Percentiles rank a stretch among this genome's conserved stretches.
These are phyloP conservation scores for Capsella bursapastoris DNA, from an alignment of 345 rosid species.

Conservation along the genomic window DNA sequence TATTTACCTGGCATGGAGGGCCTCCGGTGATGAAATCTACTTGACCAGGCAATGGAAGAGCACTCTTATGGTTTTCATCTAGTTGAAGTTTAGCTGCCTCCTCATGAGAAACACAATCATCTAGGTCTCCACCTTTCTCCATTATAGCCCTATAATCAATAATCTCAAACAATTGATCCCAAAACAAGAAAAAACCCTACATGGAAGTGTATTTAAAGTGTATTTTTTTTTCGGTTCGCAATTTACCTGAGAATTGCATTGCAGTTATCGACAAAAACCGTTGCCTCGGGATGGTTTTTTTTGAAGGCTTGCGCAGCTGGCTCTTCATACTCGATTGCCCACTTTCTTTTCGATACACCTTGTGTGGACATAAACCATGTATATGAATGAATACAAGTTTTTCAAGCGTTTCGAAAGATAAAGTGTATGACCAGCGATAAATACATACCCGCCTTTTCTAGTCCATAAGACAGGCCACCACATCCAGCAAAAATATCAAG, in stretches of 20 bases:
- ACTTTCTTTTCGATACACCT: constrained; percentile 69
- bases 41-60: constrained; percentile 60
- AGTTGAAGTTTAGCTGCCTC: constrained; percentile 59
- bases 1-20: constrained; percentile 86
- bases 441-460: constrained; percentile 58
- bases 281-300: constrained; percentile 67
- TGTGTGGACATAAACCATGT: constrained; percentile 30
- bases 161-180: constrained; percentile 23
- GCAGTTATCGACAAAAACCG: constrained; percentile 72
- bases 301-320: constrained; percentile 82
- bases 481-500: constrained; percentile 85
- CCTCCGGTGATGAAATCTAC: constrained; percentile 96
- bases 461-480: constrained; percentile 79
- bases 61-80: constrained; percentile 40
- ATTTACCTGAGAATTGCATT: constrained; percentile 74
- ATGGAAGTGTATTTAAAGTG: neutral
- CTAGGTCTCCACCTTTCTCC: constrained; percentile 73
- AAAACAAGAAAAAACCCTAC: neutral
- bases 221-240: neutral
- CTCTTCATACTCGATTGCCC: constrained; percentile 94
- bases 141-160: constrained; percentile 66
- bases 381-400: neutral
- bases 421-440: neutral
- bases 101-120: constrained; percentile 76
- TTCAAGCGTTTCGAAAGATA: neutral